These are phyloP conservation scores for Panaeolus cyanescens DNA, from an alignment of 768 basidiomycete species.

Conservation along the genomic window DNA sequence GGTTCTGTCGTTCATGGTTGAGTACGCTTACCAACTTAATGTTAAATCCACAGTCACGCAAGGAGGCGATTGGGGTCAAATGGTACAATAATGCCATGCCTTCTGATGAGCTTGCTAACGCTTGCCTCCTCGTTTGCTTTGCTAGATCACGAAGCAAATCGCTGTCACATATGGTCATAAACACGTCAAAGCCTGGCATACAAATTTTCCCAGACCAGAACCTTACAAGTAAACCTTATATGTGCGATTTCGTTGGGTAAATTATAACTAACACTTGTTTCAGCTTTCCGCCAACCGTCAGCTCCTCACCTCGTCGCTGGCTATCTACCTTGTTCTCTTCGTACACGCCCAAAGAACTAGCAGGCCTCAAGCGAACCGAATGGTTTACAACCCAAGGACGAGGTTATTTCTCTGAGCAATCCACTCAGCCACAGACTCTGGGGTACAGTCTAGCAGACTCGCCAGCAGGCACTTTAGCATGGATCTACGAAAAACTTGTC, in stretches of 20 bases:
- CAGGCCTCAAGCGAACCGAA: slow-evolving; percentile 24
- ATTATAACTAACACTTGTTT: slow-evolving; percentile 30
- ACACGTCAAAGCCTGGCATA: slow-evolving; percentile 53
- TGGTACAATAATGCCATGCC: slow-evolving; percentile 24
- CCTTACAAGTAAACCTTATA: slow-evolving; percentile 21
- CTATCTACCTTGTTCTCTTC: slow-evolving; percentile 49
- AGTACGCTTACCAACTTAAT: neutral
- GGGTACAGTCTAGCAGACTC: slow-evolving; percentile 58
- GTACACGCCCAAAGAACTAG: neutral
- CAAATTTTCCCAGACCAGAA: slow-evolving; percentile 36
- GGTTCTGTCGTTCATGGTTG: neutral
- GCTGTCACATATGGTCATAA: slow-evolving; percentile 30
- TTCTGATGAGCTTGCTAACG: too few relatives aligned
- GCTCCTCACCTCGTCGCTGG: slow-evolving; percentile 53
- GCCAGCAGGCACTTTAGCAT: slow-evolving; percentile 52
- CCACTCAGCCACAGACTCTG: slow-evolving; percentile 49
- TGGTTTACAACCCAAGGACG: slow-evolving; percentile 25
- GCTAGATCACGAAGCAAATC: slow-evolving; percentile 28
- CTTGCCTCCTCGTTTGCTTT: too few relatives aligned
- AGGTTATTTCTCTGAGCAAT: slow-evolving; percentile 40
- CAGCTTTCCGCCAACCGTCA: slow-evolving; percentile 48
- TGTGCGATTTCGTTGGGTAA: slow-evolving; percentile 21
- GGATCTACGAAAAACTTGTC: slow-evolving; percentile 54
- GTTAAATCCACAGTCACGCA: slow-evolving; percentile 35
- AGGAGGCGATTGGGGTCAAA: slow-evolving; percentile 49